Evolutionary conservation across 2,329 filamentous ascomycete genomes (phyloP).

Genomic region (Ceratocystis ficicola): DNA sequence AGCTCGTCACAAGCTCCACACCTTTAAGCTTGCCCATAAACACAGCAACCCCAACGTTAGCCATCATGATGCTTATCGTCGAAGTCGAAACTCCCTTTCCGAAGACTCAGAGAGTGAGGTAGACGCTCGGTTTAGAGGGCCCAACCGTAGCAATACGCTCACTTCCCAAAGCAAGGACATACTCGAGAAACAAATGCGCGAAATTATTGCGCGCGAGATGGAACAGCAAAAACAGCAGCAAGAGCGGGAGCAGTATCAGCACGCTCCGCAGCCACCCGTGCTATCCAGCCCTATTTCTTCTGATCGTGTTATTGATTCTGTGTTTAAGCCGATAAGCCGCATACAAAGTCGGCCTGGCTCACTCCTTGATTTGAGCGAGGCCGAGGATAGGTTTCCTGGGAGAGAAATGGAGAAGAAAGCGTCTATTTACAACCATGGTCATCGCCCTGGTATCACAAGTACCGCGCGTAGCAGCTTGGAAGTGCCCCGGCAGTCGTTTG

Average conservation of each 20-base stretch:
- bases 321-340: conserved; percentile 28
- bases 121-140: conserved; percentile 32
- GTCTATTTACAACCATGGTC: conserved; percentile 27
- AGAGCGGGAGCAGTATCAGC: conserved; percentile 10
- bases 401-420: conserved; percentile 23
- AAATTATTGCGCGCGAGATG: conserved; percentile 46
- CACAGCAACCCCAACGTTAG: conserved; percentile 39
- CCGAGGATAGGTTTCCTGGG: conserved; percentile 27
- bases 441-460: conserved; percentile 28
- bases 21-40: conserved; percentile 32
- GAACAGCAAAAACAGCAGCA: conserved; percentile 26
- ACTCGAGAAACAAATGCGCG: conserved; percentile 49
- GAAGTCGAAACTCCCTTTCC: conserved; percentile 41
- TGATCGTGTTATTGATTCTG: neutral
- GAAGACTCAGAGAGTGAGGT: conserved; percentile 49
- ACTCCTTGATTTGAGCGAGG: conserved; percentile 32
- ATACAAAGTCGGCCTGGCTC: conserved; percentile 32
- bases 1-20: conserved; percentile 20
- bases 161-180: conserved; percentile 40
- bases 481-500: conserved; percentile 23
- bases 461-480: conserved; percentile 14
- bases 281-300: neutral
- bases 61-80: conserved; percentile 41
- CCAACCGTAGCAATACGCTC: conserved; percentile 36
- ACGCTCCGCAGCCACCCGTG: neutral